Conservation (phyloP, 2,329 filamentous ascomycete species). For the Colletotrichum eremochloae region DNA sequence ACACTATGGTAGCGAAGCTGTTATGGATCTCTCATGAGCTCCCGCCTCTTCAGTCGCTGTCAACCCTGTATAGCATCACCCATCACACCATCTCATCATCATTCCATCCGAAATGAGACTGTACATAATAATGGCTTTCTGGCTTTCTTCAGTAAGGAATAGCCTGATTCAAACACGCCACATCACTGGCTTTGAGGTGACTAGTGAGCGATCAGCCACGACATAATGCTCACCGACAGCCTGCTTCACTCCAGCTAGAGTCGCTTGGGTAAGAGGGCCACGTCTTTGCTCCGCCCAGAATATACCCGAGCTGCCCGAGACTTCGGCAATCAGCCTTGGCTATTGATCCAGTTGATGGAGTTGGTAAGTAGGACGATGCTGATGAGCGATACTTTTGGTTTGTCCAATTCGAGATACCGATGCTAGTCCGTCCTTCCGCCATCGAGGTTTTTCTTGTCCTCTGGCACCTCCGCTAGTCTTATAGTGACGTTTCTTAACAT, state of each 20-base stretch:
- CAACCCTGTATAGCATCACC: conserved; percentile 4
- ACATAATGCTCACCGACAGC: conserved; percentile 25
- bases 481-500: conserved; percentile 26
- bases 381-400: conserved; percentile 9
- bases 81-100: conserved; percentile 19
- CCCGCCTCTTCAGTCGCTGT: conserved; percentile 7
- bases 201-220: conserved; percentile 20
- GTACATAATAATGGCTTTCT: conserved; percentile 31
- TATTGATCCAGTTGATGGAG: neutral
- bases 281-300: conserved; percentile 11
- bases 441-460: neutral
- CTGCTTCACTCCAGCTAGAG: conserved; percentile 29
- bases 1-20: neutral
- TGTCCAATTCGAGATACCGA: conserved; percentile 15
- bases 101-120: conserved; percentile 31
- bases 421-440: neutral
- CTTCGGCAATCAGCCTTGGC: neutral
- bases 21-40: neutral
- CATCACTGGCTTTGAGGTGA: neutral
- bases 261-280: conserved; percentile 21
- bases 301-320: conserved; percentile 11
- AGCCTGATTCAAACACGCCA: conserved; percentile 14
- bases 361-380: conserved; percentile 12
- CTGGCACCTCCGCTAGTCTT: neutral
- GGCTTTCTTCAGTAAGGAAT: conserved; percentile 17